Conservation (phyloP, 2,329 filamentous ascomycete species). For the Stachybotrys echinatus region DNA sequence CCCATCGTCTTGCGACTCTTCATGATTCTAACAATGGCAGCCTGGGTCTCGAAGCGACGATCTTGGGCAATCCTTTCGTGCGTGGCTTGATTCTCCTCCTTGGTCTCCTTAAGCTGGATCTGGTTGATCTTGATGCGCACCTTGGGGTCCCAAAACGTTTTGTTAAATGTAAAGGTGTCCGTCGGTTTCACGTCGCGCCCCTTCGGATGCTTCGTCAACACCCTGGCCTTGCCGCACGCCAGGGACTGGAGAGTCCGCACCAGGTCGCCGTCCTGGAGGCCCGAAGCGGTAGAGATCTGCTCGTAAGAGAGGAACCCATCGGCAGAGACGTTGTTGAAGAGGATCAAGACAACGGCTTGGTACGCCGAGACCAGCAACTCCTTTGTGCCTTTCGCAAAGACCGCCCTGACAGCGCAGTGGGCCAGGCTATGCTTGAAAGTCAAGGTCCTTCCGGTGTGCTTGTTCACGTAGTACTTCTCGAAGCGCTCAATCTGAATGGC, state of each 20-base stretch:
- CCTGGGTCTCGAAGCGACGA: slow-evolving; percentile 92
- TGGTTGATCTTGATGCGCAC: slow-evolving; percentile 97
- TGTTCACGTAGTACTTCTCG: slow-evolving; percentile 78
- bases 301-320: slow-evolving; percentile 66
- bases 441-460: slow-evolving; percentile 82
- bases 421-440: slow-evolving; percentile 93
- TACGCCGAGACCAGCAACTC: slow-evolving; percentile 88
- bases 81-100: slow-evolving; percentile 89
- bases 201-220: slow-evolving; percentile 80
- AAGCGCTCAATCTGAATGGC: slow-evolving; percentile 74
- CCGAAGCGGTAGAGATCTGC: slow-evolving; percentile 70
- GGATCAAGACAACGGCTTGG: slow-evolving; percentile 82
- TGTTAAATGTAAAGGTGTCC: slow-evolving; percentile 83
- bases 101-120: slow-evolving; percentile 94
- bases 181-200: slow-evolving; percentile 71
- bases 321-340: slow-evolving; percentile 69
- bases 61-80: slow-evolving; percentile 87
- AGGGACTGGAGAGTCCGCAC: slow-evolving; percentile 90
- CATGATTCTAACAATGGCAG: slow-evolving; percentile 94
- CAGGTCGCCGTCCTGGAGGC: slow-evolving; percentile 71
- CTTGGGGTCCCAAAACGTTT: slow-evolving; percentile 70
- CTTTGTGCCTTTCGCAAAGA: slow-evolving; percentile 74
- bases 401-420: slow-evolving; percentile 79
- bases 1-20: slow-evolving; percentile 86
- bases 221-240: slow-evolving; percentile 82